Percentiles rank a stretch among this genome's conserved stretches.
phyloP scores from a whole-genome alignment of 768 basidiomycete genomes.

The Podaxis mareebaensis region DNA sequence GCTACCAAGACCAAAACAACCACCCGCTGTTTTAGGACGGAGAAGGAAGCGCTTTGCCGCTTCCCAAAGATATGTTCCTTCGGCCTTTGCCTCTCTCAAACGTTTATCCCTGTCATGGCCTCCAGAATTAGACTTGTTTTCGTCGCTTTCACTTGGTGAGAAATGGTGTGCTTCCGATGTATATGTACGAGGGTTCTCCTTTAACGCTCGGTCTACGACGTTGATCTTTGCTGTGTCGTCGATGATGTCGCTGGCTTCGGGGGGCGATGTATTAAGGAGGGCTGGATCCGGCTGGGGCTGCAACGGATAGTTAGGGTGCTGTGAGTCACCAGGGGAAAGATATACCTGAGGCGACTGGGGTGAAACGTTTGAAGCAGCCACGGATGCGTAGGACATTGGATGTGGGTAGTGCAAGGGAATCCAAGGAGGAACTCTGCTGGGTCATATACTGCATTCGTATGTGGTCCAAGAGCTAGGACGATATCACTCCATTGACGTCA shows the following conservation, averaged over 20 bases:
- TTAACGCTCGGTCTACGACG: conserved; percentile 52
- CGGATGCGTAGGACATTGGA: conserved; percentile 73
- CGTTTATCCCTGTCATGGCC: conserved; percentile 31
- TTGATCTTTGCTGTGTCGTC: conserved; percentile 58
- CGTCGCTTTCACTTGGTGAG: conserved; percentile 13
- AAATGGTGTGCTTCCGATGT: conserved; percentile 23
- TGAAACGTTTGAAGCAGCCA: conserved; percentile 60
- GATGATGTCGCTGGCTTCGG: conserved; percentile 35
- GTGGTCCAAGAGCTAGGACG: neutral
- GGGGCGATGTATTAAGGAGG: conserved; percentile 54
- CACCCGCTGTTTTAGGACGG: conserved; percentile 70
- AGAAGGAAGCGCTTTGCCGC: conserved; percentile 54
- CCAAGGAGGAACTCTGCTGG: too few relatives aligned
- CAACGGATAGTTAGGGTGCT: conserved; percentile 23
- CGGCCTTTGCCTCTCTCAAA: conserved; percentile 46
- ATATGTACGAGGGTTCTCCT: conserved; percentile 42
- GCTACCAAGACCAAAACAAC: conserved; percentile 68
- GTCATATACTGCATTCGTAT: neutral
- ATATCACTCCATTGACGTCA: conserved; percentile 3
- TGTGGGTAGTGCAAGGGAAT: neutral
- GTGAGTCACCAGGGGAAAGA: too few relatives aligned
- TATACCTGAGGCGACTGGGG: conserved; percentile 24
- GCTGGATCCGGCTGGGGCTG: conserved; percentile 68
- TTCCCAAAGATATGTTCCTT: conserved; percentile 54
- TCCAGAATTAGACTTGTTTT: conserved; percentile 8